A percentile compares a stretch with the other conserved stretches of the same genome.
phyloP scores from a whole-genome alignment of 164 flowering plant species.

The Stephania japonica region DNA sequence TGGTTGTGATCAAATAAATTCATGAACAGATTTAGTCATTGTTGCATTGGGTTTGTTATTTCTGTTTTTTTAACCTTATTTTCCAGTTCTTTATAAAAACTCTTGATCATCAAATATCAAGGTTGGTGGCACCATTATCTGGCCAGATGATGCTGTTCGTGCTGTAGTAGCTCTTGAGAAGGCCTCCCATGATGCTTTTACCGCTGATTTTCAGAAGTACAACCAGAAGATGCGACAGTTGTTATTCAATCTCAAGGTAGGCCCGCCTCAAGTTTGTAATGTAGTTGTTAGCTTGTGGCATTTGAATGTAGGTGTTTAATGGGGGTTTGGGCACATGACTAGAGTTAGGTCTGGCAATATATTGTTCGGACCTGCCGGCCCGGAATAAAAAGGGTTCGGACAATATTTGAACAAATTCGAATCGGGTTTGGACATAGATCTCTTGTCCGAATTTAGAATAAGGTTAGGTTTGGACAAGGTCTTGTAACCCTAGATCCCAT shows the following conservation, averaged over 20 bases:
- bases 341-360: too few species aligned
- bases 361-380: too few species aligned
- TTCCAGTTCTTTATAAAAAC: not conserved
- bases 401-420: not conserved
- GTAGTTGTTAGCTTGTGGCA: not conserved
- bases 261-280: not conserved
- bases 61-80: not conserved
- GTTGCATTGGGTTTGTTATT: not conserved
- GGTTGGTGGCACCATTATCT: slow-evolving; percentile 35
- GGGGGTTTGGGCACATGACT: not conserved
- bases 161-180: slow-evolving; percentile 77
- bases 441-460: too few species aligned
- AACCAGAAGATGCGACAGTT: slow-evolving; percentile 81
- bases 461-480: too few species aligned
- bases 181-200: slow-evolving; percentile 62
- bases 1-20: not conserved
- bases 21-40: not conserved
- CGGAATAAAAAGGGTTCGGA: too few species aligned
- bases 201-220: slow-evolving; percentile 66
- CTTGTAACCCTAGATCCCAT: too few species aligned
- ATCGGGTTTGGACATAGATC: not conserved
- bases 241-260: slow-evolving; percentile 78
- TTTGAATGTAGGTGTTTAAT: not conserved
- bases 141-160: slow-evolving; percentile 84
- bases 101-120: slow-evolving; percentile 11